These are phyloP conservation scores for Candida pseudoglaebosa DNA, from an alignment of 805 yeast genomes.

Conservation along the genomic window DNA sequence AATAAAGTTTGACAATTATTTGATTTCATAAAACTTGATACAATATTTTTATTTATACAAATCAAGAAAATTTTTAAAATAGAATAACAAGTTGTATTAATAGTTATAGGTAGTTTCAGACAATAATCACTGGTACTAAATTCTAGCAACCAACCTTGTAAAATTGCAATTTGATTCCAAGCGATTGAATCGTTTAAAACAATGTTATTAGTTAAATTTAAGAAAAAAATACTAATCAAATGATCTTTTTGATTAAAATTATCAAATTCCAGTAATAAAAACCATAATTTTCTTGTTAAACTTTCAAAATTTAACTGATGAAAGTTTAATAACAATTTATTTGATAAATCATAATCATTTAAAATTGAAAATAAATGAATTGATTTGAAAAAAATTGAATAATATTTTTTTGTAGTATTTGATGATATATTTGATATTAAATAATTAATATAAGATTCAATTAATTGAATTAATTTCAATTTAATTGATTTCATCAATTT, in stretches of 20 bases:
- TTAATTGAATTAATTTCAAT: slow-evolving; percentile 12
- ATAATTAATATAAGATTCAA: slow-evolving; percentile 15
- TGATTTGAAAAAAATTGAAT: slow-evolving; percentile 10
- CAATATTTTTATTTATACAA: slow-evolving; percentile 18
- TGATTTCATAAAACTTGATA: slow-evolving; percentile 17
- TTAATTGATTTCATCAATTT: slow-evolving; percentile 21
- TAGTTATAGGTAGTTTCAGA: slow-evolving; percentile 8
- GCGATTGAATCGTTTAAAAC: slow-evolving; percentile 19
- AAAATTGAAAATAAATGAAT: slow-evolving; percentile 33
- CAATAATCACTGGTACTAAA: slow-evolving; percentile 10
- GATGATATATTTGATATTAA: slow-evolving; percentile 12
- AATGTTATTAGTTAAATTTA: slow-evolving; percentile 28
- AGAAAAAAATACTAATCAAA: slow-evolving; percentile 26
- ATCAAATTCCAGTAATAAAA: slow-evolving; percentile 13
- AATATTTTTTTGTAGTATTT: neutral
- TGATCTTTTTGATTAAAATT: slow-evolving; percentile 12
- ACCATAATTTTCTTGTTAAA: slow-evolving; percentile 29
- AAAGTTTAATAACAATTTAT: slow-evolving; percentile 22
- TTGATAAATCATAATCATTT: slow-evolving; percentile 32
- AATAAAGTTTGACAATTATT: slow-evolving; percentile 14
- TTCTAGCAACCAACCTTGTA: slow-evolving; percentile 24
- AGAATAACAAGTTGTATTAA: slow-evolving; percentile 16
- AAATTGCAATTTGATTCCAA: slow-evolving; percentile 24
- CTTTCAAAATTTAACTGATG: slow-evolving; percentile 27
- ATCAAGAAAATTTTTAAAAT: slow-evolving; percentile 22